Evolutionary conservation across 2,329 filamentous ascomycete species (phyloP).

Genomic region (Talaromyces islandicus): DNA sequence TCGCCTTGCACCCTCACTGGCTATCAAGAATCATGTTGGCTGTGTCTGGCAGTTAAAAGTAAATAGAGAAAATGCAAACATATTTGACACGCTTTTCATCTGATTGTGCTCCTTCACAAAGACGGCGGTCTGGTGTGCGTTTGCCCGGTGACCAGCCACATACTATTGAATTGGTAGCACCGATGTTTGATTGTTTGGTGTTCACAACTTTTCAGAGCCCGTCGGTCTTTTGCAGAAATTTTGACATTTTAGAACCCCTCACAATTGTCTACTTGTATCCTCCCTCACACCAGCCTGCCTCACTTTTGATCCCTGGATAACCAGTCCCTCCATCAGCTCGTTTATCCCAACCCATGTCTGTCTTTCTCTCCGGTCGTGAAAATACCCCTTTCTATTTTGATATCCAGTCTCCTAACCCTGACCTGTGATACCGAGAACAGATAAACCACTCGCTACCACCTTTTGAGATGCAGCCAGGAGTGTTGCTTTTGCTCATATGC

Average conservation of each 20-base stretch:
- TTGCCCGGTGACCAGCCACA: not conserved
- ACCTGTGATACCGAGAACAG: not conserved
- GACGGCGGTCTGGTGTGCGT: not conserved
- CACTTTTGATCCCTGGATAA: not conserved
- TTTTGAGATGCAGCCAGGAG: not conserved
- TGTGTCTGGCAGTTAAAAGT: not conserved
- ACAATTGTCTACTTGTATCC: not conserved
- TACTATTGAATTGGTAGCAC: not conserved
- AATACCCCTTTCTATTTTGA: not conserved
- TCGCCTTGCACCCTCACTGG: conserved; percentile 28
- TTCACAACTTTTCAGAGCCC: not conserved
- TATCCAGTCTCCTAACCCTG: not conserved
- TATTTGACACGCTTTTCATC: not conserved
- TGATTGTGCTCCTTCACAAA: not conserved
- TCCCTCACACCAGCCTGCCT: not conserved
- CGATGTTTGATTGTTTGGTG: not conserved
- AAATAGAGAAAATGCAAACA: not conserved
- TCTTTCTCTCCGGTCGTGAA: not conserved
- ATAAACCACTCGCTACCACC: not conserved
- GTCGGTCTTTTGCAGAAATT: not conserved
- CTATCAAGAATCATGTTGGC: conserved; percentile 20
- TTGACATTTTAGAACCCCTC: not conserved
- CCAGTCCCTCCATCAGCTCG: not conserved
- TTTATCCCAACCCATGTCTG: not conserved
- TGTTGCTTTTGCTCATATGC: not conserved